Evolutionary conservation across 495 filamentous ascomycete species (phyloP).

Genomic region (Pyrenopolyporus hunteri): DNA sequence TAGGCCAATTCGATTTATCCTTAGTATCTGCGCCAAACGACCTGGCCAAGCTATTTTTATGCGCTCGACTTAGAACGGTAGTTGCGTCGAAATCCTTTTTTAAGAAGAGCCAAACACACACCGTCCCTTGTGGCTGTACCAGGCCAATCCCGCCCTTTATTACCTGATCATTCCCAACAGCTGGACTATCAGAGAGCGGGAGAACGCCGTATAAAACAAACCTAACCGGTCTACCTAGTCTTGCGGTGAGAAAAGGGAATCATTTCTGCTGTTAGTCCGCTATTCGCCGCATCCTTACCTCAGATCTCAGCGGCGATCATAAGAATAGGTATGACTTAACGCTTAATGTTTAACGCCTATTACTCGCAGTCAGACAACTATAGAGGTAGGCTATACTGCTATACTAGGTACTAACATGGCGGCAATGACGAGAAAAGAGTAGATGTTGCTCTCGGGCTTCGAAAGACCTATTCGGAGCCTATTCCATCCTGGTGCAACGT

Average conservation of each 20-base stretch:
- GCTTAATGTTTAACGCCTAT: no score
- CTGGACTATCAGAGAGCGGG: not conserved
- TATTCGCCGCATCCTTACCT: constrained; percentile 15
- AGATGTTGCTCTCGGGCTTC: not conserved
- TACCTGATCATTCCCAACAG: not conserved
- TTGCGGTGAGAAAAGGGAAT: constrained; percentile 1
- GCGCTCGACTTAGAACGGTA: not conserved
- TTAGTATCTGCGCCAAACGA: not conserved
- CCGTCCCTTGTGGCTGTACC: constrained; percentile 21
- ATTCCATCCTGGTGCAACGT: no score
- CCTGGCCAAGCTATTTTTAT: not conserved
- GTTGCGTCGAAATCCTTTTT: no score
- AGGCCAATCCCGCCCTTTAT: not conserved
- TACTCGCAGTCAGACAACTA: no score
- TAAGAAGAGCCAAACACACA: no score
- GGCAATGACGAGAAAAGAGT: not conserved
- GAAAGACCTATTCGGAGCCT: constrained; percentile 4
- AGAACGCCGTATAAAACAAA: constrained; percentile 15
- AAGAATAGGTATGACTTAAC: no score
- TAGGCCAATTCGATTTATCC: no score
- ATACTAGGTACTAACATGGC: not conserved
- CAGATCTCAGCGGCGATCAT: constrained; percentile 6
- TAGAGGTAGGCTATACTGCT: constrained; percentile 15
- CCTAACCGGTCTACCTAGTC: not conserved
- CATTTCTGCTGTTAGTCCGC: not conserved